Conservation (phyloP, 306 rosid species). For the Glycyrrhiza uralensis region DNA sequence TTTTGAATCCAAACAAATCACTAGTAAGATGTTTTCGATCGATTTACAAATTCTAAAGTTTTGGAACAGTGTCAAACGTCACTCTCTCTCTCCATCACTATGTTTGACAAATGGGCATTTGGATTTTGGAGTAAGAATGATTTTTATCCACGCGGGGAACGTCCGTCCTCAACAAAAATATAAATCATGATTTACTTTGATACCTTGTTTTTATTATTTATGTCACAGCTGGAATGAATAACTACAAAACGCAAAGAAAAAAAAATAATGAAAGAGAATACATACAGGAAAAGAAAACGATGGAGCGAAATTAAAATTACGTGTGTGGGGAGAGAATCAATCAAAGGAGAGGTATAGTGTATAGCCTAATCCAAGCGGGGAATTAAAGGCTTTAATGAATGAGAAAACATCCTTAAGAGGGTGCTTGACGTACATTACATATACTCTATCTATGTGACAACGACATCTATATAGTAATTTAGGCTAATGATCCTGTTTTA, state of each 20-base stretch:
- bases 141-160: background rate
- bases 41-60: background rate
- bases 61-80: background rate
- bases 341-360: background rate
- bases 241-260: background rate
- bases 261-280: background rate
- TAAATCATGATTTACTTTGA: background rate
- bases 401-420: background rate
- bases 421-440: conserved; percentile 17
- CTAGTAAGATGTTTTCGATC: too few species aligned
- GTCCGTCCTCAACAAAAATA: background rate
- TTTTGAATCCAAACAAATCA: too few species aligned
- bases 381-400: background rate
- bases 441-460: background rate
- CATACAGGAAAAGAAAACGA: background rate
- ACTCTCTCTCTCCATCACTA: too few species aligned
- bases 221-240: background rate
- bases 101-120: background rate
- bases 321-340: background rate
- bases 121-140: background rate
- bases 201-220: background rate
- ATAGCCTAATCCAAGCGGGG: background rate
- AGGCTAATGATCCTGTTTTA: background rate
- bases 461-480: background rate
- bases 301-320: background rate